Base-by-base conservation (phyloP, 208 protist genomes). In the Blechomonas ayalai region DNA sequence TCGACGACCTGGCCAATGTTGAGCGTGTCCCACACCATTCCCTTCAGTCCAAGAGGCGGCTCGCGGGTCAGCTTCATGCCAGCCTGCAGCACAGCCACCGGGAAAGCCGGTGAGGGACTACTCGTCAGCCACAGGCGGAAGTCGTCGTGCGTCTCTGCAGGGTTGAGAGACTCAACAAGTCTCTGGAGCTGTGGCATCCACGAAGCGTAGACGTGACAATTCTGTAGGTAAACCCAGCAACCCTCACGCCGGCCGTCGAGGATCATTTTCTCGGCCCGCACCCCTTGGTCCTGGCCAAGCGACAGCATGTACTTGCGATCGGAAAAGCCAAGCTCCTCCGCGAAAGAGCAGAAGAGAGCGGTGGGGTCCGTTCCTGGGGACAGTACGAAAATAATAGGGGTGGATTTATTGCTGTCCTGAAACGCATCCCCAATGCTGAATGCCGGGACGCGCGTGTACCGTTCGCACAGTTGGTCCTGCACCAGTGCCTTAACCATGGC, bases 111-210 rank as follows among this genome's bases (percentile, higher is more conserved):
- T 2, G 88, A 83, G 15, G 96, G 95, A 73, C 84, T 95, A 34
- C 90, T 96, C 7, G 95, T 97, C 41, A 98, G 73, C 92, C 94
- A 97, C 27, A 98, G 70, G 28, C 96, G 65, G 71, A 97, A 98
- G 46, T 95, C 78, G 23, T 66, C 67, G 63, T 97, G 84, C 0
- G 78, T 72, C 43, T 83, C 67, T 9, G 38, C 52, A 8, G 68
- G 59, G 33, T 76, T 63, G 45, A 97, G 64, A 22, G 69, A 70
- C 54, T 96, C 88, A 10, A 97, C 62, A 29, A 92, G 69, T 24
- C 64, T 64, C 67, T 97, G 90, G 23, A 97, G 83, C 43, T 55
- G 62, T 24, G 94, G 83, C 87, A 97, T 95, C 94, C 94, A 97
- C 13, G 81, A 92, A 10, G 74, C 71, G 65, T 90, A 90, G 38